Percentiles rank a stretch among this genome's conserved stretches.
Evolutionary conservation across 768 basidiomycete species (phyloP).

Genomic region (Ephemerocybe angulata): DNA sequence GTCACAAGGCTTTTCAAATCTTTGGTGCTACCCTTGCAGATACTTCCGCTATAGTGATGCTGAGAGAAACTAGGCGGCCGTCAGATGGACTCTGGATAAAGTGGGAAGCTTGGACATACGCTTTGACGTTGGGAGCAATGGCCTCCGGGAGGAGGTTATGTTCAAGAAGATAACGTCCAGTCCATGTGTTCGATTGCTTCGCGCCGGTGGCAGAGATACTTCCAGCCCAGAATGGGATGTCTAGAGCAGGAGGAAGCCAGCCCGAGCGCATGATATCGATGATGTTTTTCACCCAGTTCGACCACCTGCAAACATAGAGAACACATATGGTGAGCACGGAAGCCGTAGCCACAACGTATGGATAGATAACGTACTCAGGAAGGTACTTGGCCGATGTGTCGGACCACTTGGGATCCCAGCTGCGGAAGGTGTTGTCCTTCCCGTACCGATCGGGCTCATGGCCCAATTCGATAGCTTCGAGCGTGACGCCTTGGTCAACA

Average conservation of each 20-base stretch:
- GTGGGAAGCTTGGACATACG: background rate
- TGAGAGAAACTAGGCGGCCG: background rate
- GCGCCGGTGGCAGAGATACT: background rate
- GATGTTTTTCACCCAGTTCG: constrained; percentile 5
- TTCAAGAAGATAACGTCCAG: background rate
- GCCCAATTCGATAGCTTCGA: constrained; percentile 1
- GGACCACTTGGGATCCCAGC: constrained; percentile 2
- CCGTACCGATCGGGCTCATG: constrained; percentile 2
- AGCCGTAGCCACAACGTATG: no score
- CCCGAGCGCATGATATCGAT: background rate
- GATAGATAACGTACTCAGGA: background rate
- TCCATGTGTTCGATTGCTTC: background rate
- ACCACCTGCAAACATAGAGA: background rate
- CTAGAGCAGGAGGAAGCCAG: background rate
- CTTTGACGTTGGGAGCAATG: background rate
- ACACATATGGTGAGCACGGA: no score
- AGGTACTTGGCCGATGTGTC: constrained; percentile 1
- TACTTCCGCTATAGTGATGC: constrained; percentile 2
- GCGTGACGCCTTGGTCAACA: background rate
- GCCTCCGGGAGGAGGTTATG: background rate
- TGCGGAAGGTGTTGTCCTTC: background rate
- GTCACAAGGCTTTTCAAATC: background rate
- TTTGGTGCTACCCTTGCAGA: background rate
- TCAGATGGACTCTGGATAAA: background rate
- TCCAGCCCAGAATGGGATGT: background rate